Base-by-base conservation (phyloP, 176 grass and related monocot species). In the Metroxylon sagu region DNA sequence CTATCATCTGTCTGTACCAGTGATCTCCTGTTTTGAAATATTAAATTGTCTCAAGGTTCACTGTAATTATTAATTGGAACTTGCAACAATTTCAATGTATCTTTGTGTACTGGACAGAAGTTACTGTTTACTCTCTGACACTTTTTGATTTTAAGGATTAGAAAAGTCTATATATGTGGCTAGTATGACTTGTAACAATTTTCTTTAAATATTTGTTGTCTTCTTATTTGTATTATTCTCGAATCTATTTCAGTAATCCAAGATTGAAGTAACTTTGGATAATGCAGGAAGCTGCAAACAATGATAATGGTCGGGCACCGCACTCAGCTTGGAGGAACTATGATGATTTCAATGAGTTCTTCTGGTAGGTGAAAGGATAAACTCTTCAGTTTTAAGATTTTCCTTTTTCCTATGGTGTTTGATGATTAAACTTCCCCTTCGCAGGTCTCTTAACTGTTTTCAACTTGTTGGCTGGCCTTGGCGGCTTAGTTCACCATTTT, bases 251-350 rank as follows among this genome's bases (percentile, higher is more conserved):
- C 27, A 12, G 15, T 16, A 16, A 16, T 29, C 16, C 23, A 16
- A 28, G 16, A 59, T 59, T 16, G 16, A 14, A 16, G 3, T 3
- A 29, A 4, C 5, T 49, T 59, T 56, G n/a, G 31, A 4, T 80
- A 16, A 70, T 86, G 64, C 86, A 95, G 90, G 90, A 95, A 83
- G 80, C 90, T 69, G 59, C 65, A 19, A 89, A 86, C 65, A 95
- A 79, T 79, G 62, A 79, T 56, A 78, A 89, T 29, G 90, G 90
- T 10, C 79, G 64, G 5, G 85, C 90, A 71, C 64, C 90, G 43
- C 90, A 95, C 86, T 95, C 90, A 73, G 90, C 77, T 60, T 95
- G 90, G 90, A 86, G 90, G 84, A 95, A 95, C 69, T 95, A 95
- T 71, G 90, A 95, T 71, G 90, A 95, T 70, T 95, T 95, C 60